Evolutionary conservation across 129 eudicot species (phyloP).

Genomic region (Logfia minima): DNA sequence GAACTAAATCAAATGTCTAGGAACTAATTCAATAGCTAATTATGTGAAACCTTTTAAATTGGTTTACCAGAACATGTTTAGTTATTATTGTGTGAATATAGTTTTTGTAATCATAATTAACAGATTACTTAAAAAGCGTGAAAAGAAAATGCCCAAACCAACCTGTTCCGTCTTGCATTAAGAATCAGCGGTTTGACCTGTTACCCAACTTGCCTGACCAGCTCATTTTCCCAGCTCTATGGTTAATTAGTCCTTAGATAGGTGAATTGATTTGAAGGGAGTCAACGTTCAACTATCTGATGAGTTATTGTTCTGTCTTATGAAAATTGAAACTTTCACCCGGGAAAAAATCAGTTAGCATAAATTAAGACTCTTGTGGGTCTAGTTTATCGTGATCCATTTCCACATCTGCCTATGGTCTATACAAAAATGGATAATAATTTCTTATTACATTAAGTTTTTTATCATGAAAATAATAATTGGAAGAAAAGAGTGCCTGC

Average conservation of each 20-base stretch:
- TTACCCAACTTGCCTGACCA: too few species aligned
- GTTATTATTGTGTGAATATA: neutral
- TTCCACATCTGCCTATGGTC: neutral
- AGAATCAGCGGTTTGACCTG: too few species aligned
- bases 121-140: too few species aligned
- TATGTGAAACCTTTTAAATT: too few species aligned
- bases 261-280: too few species aligned
- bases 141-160: too few species aligned
- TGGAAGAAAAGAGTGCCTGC: neutral
- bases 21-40: neutral
- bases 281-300: neutral
- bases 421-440: neutral
- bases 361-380: neutral
- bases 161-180: too few species aligned
- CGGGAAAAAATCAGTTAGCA: too few species aligned
- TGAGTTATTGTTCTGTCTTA: neutral
- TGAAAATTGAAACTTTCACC: neutral
- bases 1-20: neutral
- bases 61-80: too few species aligned
- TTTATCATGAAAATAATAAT: neutral
- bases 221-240: too few species aligned
- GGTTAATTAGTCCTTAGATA: too few species aligned
- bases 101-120: neutral
- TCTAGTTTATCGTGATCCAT: neutral
- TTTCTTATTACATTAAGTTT: neutral